Percentiles rank a stretch among this genome's conserved stretches.
Conservation (phyloP, 176 grass and related monocot genomes). For the Aegilops tauschii region DNA sequence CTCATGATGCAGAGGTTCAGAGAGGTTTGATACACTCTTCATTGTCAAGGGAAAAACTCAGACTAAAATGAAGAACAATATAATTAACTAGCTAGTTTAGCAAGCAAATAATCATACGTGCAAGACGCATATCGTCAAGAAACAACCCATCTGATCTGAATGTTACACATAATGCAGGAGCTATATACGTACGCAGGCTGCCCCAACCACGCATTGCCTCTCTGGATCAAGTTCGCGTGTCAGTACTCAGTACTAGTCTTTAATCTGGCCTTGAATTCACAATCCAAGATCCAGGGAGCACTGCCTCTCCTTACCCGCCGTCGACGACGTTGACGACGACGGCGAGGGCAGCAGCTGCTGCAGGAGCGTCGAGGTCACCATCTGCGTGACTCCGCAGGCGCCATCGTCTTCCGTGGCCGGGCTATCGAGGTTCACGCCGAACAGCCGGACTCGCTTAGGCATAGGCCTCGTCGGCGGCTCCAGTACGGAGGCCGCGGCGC, state of each 20-base stretch:
- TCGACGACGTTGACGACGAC: slow-evolving; percentile 48
- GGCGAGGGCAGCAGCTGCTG: slow-evolving; percentile 23
- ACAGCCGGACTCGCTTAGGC: slow-evolving; percentile 69
- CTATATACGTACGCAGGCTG: slow-evolving; percentile 48
- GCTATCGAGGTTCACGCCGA: slow-evolving; percentile 81
- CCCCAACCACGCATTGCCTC: slow-evolving; percentile 13
- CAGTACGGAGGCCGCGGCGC: slow-evolving; percentile 13
- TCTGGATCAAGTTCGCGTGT: slow-evolving; percentile 37
- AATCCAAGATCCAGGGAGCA: slow-evolving; percentile 82
- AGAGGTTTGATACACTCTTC: not conserved
- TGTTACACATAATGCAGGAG: slow-evolving; percentile 38
- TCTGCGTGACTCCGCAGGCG: not conserved
- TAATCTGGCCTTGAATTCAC: slow-evolving; percentile 30
- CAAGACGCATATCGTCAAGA: slow-evolving; percentile 27
- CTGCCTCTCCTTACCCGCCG: slow-evolving; percentile 51
- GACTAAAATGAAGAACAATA: not conserved
- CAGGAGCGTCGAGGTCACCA: slow-evolving; percentile 11
- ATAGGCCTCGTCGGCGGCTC: slow-evolving; percentile 12
- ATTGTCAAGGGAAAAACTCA: not conserved
- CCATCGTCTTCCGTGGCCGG: slow-evolving; percentile 1
- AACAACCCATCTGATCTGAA: slow-evolving; percentile 29
- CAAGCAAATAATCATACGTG: slow-evolving; percentile 30
- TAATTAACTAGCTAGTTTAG: slow-evolving; percentile 1
- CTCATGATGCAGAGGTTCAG: not conserved
- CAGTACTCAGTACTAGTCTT: not conserved